Evolutionary conservation across 345 rosid species (phyloP), one percentile per base, ranked within the genome.

Genomic region (Boechera divaricarpa): DNA sequence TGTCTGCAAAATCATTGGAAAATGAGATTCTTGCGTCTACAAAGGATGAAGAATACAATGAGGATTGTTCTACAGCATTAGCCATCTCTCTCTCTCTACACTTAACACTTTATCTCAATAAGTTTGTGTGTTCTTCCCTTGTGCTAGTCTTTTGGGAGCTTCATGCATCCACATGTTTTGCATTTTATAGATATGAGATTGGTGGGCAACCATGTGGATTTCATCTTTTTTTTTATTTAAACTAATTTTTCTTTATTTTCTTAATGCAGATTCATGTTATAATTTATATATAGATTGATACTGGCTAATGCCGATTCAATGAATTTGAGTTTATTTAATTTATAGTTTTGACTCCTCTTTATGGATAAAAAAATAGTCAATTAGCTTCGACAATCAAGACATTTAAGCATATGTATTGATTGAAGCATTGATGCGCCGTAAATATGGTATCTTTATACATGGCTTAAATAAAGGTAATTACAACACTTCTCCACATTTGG

Each of bases 21-120:
- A 93, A 93, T 42, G 98, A 93, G 85, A 93, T 93, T 83, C 98
- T 89, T 61, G 97, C 93, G 70, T 90, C 89, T 81, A 86, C 77
- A 10, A 82, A 75, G 29, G 85, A 70, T 55, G 80, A 78, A 86
- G 44, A 41, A 41, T 87, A 82, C 80, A 83, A 57, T 73, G 77
- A 75, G 7, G 39, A 45, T 70, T 77, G 59, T 45, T 90, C 89
- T 83, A 87, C 76, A 4, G 67, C 61, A 65, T 81, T 76, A 56
- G 81, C 82, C 75, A 80, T 79, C 6, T 66, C 66, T 64, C 57
- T 62, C 41, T 64, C 29, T 44, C 32, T 65, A 51, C 56, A 51
- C 47, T 35, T 9, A 12, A 67, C 15, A 52, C 49, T 53, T 68
- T 2, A 21, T 1, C 31, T 52, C 28, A 68, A 7, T 57, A 18